Evolutionary conservation across 768 basidiomycete genomes (phyloP).

Genomic region (Pisolithus tinctorius): DNA sequence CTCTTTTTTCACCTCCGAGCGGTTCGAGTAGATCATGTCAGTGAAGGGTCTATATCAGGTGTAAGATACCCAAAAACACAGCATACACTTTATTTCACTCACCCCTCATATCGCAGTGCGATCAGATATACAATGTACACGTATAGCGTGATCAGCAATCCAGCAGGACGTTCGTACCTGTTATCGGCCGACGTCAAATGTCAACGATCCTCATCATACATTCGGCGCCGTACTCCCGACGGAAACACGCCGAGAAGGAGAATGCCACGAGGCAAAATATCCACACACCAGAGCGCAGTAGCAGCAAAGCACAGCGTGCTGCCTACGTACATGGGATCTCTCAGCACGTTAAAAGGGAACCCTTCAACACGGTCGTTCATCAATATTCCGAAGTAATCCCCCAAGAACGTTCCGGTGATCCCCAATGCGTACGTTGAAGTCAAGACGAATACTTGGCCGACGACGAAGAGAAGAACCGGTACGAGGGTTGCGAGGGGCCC

Average conservation of each 20-base stretch:
- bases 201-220: too few relatives aligned
- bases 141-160: slow-evolving; percentile 70
- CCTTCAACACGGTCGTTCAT: slow-evolving; percentile 89
- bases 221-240: too few relatives aligned
- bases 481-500: slow-evolving; percentile 55
- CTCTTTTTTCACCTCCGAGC: slow-evolving; percentile 26
- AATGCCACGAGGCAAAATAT: background rate
- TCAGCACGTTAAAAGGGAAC: slow-evolving; percentile 93
- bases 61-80: slow-evolving; percentile 1
- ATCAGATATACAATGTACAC: slow-evolving; percentile 81
- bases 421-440: slow-evolving; percentile 88
- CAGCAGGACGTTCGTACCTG: slow-evolving; percentile 84
- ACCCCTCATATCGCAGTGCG: slow-evolving; percentile 90
- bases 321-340: slow-evolving; percentile 96
- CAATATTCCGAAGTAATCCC: slow-evolving; percentile 77
- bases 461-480: slow-evolving; percentile 51
- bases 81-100: slow-evolving; percentile 21
- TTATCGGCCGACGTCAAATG: background rate
- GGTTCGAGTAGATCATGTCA: slow-evolving; percentile 71
- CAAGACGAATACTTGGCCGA: slow-evolving; percentile 82
- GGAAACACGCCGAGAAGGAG: too few relatives aligned
- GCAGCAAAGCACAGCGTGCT: slow-evolving; percentile 87
- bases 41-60: slow-evolving; percentile 56
- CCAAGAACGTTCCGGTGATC: slow-evolving; percentile 88
- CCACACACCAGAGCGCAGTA: slow-evolving; percentile 74